Evolutionary conservation across 2,329 filamentous ascomycete species (phyloP), one percentile per base, ranked within the genome.

Genomic region (Orbilia javanica): DNA sequence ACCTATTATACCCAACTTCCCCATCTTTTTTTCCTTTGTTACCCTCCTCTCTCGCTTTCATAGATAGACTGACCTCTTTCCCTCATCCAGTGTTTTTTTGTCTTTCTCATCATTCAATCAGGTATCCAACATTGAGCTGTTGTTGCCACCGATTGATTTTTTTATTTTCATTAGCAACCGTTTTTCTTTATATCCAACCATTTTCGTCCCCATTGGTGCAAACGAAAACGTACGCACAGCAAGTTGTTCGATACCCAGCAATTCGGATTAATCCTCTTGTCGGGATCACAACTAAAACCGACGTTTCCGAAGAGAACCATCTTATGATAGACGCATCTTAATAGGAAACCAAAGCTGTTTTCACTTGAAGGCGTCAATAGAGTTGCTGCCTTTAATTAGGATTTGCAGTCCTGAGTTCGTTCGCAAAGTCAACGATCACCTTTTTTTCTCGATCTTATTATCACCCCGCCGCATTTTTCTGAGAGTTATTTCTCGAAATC

Each of bases 61-160:
- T 77, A 77, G 73, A 77, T 70, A 77, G 73, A 77, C 73, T 77
- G 73, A 63, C 73, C 50, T 66, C 42, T 71, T 77, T 66, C 72
- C 73, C 73, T 66, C 73, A 46, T 77, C 66, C 73, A 77, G 73
- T 77, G 63, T 62, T 50, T 66, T 77, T 31, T 77, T 46, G 46
- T 57, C 22, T 64, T 77, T 60, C 52, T 53, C 20, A 60, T 60
- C 62, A 27, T 65, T 71, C 66, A 53, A 70, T 70, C 60, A 31
- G 73, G 60, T 52, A 64, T 65, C 46, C 55, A 76, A 53, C 72
- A 69, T 76, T 76, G 72, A 69, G 29, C 55, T 76, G 72, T 76
- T 76, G 72, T 70, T 65, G 55, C 65, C 48, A 50, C 55, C 34
- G 65, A 69, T 69, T 76, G 72, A 36, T 31, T 15, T 42, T 60